Evolutionary conservation across 2,329 filamentous ascomycete species (phyloP).

Genomic region (Aspergillus sp.): DNA sequence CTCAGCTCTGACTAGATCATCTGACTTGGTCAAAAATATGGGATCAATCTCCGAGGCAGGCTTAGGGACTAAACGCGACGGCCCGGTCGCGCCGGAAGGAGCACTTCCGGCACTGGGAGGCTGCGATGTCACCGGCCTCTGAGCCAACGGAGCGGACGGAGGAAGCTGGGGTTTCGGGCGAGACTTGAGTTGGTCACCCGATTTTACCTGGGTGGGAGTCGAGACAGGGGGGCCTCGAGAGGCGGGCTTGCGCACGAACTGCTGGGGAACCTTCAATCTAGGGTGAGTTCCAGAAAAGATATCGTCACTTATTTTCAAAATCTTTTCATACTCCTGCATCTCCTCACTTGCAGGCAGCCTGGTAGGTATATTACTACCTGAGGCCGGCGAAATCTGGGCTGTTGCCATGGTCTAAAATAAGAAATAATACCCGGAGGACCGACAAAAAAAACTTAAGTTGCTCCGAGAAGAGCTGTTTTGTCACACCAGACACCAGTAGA

Average conservation of each 20-base stretch:
- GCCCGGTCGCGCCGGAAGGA: slow-evolving; percentile 25
- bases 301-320: slow-evolving; percentile 77
- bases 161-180: slow-evolving; percentile 19
- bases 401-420: slow-evolving; percentile 33
- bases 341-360: slow-evolving; percentile 52
- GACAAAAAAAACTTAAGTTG: background rate
- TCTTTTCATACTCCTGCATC: slow-evolving; percentile 72
- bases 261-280: slow-evolving; percentile 59
- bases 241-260: slow-evolving; percentile 49
- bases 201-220: slow-evolving; percentile 32
- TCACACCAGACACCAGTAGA: background rate
- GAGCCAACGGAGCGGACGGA: slow-evolving; percentile 20
- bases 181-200: slow-evolving; percentile 21
- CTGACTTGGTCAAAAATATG: slow-evolving; percentile 81
- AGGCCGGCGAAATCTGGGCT: slow-evolving; percentile 33
- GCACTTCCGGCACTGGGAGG: slow-evolving; percentile 21
- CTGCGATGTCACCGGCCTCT: slow-evolving; percentile 24
- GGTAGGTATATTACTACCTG: slow-evolving; percentile 26
- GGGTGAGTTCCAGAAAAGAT: slow-evolving; percentile 72
- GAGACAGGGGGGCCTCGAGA: slow-evolving; percentile 35
- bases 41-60: slow-evolving; percentile 73
- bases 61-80: slow-evolving; percentile 45
- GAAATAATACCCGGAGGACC: slow-evolving; percentile 6
- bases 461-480: background rate
- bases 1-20: slow-evolving; percentile 79